These are phyloP conservation scores for Leccinum fibrillosum DNA, from an alignment of 768 basidiomycete genomes.

Conservation along the genomic window DNA sequence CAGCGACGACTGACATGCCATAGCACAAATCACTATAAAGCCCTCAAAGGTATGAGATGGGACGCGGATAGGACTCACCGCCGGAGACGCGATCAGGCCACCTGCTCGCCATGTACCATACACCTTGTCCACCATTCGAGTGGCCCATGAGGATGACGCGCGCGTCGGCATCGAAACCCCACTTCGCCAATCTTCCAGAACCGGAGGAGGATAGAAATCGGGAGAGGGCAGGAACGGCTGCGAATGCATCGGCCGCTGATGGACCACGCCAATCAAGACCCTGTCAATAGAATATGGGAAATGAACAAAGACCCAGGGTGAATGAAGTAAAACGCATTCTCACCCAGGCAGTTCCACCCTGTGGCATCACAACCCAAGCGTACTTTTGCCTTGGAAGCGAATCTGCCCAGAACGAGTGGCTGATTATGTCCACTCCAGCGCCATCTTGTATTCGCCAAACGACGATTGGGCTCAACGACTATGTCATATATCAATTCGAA, in stretches of 20 bases:
- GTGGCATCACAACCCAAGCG: slow-evolving; percentile 79
- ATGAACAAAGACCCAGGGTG: background rate
- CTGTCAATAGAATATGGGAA: slow-evolving; percentile 36
- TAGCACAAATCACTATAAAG: background rate
- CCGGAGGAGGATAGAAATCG: slow-evolving; percentile 38
- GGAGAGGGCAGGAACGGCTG: slow-evolving; percentile 53
- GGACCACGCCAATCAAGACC: slow-evolving; percentile 94
- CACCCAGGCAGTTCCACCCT: slow-evolving; percentile 86
- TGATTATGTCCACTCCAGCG: slow-evolving; percentile 74
- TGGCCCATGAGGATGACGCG: slow-evolving; percentile 77
- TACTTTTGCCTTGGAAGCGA: slow-evolving; percentile 54
- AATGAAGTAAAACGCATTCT: slow-evolving; percentile 5
- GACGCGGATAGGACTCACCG: slow-evolving; percentile 36
- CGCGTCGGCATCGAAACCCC: slow-evolving; percentile 37
- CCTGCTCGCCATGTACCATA: slow-evolving; percentile 74
- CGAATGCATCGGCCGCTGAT: slow-evolving; percentile 69
- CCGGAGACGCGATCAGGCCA: slow-evolving; percentile 74
- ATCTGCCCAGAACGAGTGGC: slow-evolving; percentile 55
- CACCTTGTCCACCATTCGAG: slow-evolving; percentile 91
- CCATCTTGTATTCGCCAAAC: slow-evolving; percentile 54
- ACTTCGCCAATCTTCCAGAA: slow-evolving; percentile 36
- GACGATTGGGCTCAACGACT: background rate
- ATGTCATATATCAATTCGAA: background rate
- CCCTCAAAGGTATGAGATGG: no score
- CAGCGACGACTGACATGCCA: slow-evolving; percentile 57